These are phyloP conservation scores for Zygosaccharomyces kombuchaensis DNA, from an alignment of 805 yeast genomes.

Conservation along the genomic window DNA sequence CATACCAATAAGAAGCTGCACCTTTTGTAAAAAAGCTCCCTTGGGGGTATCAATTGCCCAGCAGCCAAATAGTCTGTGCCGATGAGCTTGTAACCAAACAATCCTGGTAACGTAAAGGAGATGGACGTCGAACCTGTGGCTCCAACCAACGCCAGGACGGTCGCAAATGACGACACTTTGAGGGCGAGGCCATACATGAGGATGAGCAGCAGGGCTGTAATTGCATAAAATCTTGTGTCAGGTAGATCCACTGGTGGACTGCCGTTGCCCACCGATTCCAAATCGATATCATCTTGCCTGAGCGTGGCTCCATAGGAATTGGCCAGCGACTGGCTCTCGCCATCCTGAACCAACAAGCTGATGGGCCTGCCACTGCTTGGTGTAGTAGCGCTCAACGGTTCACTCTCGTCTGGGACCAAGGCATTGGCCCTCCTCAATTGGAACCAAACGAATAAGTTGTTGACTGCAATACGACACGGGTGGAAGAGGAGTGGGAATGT, in stretches of 20 bases:
- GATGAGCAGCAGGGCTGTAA: conserved; percentile 45
- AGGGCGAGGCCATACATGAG: conserved; percentile 62
- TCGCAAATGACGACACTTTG: conserved; percentile 66
- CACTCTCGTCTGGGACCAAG: not conserved
- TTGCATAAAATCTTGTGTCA: conserved; percentile 19
- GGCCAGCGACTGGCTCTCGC: conserved; percentile 10
- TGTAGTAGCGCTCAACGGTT: not conserved
- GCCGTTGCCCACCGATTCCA: conserved; percentile 1
- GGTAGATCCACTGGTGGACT: conserved; percentile 10
- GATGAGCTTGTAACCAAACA: conserved; percentile 72
- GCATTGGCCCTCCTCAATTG: conserved; percentile 19
- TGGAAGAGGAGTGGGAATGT: conserved; percentile 78
- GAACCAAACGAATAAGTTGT: conserved; percentile 56
- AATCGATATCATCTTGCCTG: not conserved
- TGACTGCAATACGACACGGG: conserved; percentile 70
- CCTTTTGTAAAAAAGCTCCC: conserved; percentile 34
- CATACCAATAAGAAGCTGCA: conserved; percentile 52
- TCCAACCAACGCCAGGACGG: conserved; percentile 82
- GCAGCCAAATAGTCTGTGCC: conserved; percentile 35
- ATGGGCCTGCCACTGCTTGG: conserved; percentile 9
- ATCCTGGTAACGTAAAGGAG: conserved; percentile 85
- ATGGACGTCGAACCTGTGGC: conserved; percentile 92
- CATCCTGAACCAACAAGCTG: conserved; percentile 14
- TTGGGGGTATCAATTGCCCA: conserved; percentile 30
- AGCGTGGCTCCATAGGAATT: conserved; percentile 1